These are phyloP conservation scores for Schizonepeta tenuifolia DNA, from an alignment of 257 asterid genomes.

Conservation along the genomic window DNA sequence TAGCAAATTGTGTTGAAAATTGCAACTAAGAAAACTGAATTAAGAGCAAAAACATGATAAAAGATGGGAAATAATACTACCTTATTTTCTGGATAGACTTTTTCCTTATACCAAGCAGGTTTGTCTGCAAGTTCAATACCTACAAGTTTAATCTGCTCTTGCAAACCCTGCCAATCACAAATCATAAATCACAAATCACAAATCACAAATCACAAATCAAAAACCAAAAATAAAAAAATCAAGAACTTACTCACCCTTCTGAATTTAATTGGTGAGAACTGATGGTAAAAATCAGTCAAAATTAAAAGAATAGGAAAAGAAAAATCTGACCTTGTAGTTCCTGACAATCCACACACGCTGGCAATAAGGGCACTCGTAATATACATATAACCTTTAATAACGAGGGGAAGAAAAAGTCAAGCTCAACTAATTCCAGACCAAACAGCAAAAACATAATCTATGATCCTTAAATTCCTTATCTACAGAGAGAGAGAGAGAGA, in stretches of 20 bases:
- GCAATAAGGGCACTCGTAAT: constrained; percentile 65
- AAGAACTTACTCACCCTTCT: too few relatives aligned
- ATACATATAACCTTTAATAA: constrained; percentile 58
- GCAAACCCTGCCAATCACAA: constrained; percentile 49
- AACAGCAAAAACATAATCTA: constrained; percentile 13
- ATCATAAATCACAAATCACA: not conserved
- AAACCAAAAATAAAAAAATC: too few relatives aligned
- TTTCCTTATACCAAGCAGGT: constrained; percentile 80
- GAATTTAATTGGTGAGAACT: not conserved
- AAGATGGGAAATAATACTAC: constrained; percentile 30
- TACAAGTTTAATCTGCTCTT: constrained; percentile 59
- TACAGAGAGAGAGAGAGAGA: not conserved
- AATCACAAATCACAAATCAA: not conserved
- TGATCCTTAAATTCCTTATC: not conserved
- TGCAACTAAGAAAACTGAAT: too few relatives aligned
- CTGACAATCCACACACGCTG: constrained; percentile 79
- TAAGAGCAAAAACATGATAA: too few relatives aligned
- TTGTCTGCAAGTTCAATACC: constrained; percentile 52
- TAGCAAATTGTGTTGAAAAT: not conserved
- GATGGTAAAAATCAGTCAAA: not conserved
- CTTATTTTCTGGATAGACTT: constrained; percentile 61
- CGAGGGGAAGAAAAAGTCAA: not conserved
- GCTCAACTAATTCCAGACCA: not conserved
- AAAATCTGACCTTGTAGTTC: constrained; percentile 72
- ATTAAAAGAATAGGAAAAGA: too few relatives aligned